phyloP scores from a whole-genome alignment of 352 stramenopile species.

The Globisporangium viniferum region DNA sequence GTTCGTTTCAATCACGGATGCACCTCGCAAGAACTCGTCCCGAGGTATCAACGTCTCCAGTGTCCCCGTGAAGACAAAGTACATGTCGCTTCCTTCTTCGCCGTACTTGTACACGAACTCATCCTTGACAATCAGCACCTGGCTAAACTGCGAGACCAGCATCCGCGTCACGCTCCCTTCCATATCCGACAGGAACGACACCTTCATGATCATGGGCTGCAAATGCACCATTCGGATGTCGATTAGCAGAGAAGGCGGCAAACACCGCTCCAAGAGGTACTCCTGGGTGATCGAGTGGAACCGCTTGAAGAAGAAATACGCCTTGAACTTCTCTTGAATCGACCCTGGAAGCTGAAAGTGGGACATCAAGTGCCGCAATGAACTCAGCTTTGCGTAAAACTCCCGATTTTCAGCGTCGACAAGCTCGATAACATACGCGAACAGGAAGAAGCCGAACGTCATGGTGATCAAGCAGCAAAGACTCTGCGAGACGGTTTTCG shows the following conservation, averaged over 20 bases:
- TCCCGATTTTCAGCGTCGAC: slow-evolving; percentile 64
- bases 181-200: slow-evolving; percentile 57
- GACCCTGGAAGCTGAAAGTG: slow-evolving; percentile 48
- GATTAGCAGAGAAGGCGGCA: slow-evolving; percentile 61
- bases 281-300: slow-evolving; percentile 78
- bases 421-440: slow-evolving; percentile 72
- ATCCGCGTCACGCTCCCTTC: slow-evolving; percentile 56
- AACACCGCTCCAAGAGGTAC: slow-evolving; percentile 51
- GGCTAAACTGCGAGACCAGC: slow-evolving; percentile 67
- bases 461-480: slow-evolving; percentile 58
- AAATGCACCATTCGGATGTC: slow-evolving; percentile 70
- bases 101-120: slow-evolving; percentile 65
- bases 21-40: slow-evolving; percentile 29
- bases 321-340: slow-evolving; percentile 53
- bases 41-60: slow-evolving; percentile 44
- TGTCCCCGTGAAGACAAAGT: slow-evolving; percentile 66
- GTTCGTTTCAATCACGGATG: slow-evolving; percentile 22
- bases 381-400: slow-evolving; percentile 54
- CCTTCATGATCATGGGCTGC: slow-evolving; percentile 67
- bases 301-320: slow-evolving; percentile 68
- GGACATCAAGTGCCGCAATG: slow-evolving; percentile 43
- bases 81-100: slow-evolving; percentile 71
- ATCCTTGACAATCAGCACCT: slow-evolving; percentile 54
- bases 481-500: slow-evolving; percentile 45
- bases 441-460: slow-evolving; percentile 65